phyloP scores from a whole-genome alignment of 1,284 basidiomycete genomes.

The Mycosarcoma maydis region DNA sequence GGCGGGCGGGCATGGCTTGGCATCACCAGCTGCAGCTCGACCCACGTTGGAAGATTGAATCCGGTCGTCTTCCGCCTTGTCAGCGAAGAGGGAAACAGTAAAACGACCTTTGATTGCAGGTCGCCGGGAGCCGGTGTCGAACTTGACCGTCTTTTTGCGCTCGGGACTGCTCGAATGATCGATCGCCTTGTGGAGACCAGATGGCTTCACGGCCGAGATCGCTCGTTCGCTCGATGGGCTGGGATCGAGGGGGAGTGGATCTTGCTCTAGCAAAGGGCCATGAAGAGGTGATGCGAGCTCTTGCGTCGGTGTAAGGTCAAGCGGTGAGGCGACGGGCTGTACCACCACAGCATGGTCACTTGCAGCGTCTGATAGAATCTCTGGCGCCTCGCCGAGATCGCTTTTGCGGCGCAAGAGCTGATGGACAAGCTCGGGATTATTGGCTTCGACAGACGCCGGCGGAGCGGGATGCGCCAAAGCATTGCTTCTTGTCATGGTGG shows the following conservation, averaged over 20 bases:
- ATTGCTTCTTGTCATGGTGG: conserved; percentile 40
- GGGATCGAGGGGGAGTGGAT: conserved; percentile 27
- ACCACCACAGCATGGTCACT: conserved; percentile 49
- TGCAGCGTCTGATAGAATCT: conserved; percentile 29
- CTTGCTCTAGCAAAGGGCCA: conserved; percentile 24
- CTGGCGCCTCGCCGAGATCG: conserved; percentile 23
- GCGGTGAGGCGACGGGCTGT: conserved; percentile 22
- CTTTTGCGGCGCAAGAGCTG: conserved; percentile 52
- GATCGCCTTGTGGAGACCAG: conserved; percentile 16
- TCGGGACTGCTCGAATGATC: conserved; percentile 6
- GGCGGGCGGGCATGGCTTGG: conserved; percentile 45
- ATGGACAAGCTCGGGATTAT: conserved; percentile 45
- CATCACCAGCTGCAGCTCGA: conserved; percentile 35
- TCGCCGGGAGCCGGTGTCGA: conserved; percentile 26
- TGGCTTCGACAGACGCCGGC: conserved; percentile 47
- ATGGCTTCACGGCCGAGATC: neutral
- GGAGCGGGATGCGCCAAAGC: conserved; percentile 49
- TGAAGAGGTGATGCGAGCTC: conserved; percentile 7
- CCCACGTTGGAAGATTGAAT: neutral
- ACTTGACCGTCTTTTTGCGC: conserved; percentile 49
- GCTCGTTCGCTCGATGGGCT: conserved; percentile 12
- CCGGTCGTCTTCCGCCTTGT: conserved; percentile 10
- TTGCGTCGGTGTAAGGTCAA: conserved; percentile 12
- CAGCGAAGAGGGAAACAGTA: conserved; percentile 41
- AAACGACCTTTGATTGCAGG: conserved; percentile 26